Evolutionary conservation across 306 rosid genomes (phyloP).

Genomic region (Argentina anserina): DNA sequence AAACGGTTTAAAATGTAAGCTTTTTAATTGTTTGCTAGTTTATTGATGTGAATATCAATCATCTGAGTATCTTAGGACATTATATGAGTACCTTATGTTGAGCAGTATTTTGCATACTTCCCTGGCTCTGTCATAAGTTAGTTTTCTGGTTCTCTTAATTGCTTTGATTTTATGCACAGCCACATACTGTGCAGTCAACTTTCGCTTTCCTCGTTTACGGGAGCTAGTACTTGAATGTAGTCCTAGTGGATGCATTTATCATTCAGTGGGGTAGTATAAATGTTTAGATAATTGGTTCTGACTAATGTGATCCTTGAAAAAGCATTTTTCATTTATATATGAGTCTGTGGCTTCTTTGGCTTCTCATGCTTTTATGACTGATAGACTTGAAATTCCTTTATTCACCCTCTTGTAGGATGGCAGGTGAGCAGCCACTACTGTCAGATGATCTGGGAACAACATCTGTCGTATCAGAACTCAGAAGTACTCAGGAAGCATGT

Average conservation of each 20-base stretch:
- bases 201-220: not conserved
- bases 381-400: slow-evolving; percentile 20
- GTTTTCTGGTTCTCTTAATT: not conserved
- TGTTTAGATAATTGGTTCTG: slow-evolving; percentile 9
- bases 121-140: not conserved
- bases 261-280: not conserved
- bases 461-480: slow-evolving; percentile 45
- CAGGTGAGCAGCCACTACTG: slow-evolving; percentile 37
- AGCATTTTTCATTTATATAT: slow-evolving; percentile 5
- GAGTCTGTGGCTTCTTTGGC: slow-evolving; percentile 6
- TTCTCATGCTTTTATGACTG: slow-evolving; percentile 11
- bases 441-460: slow-evolving; percentile 45
- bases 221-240: slow-evolving; percentile 3
- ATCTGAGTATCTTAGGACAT: slow-evolving; percentile 9
- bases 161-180: slow-evolving; percentile 22
- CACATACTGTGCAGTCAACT: not conserved
- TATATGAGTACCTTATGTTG: not conserved
- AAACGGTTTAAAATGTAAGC: slow-evolving; percentile 85
- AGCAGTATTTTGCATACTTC: not conserved
- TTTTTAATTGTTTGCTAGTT: slow-evolving; percentile 35
- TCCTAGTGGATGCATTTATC: slow-evolving; percentile 6
- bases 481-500: slow-evolving; percentile 30
- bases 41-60: slow-evolving; percentile 19
- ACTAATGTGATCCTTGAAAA: slow-evolving; percentile 15
- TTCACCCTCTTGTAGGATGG: slow-evolving; percentile 44